Conservation (phyloP, 225 moss, liverwort and hornwort species). For the Lunularia cruciata region DNA sequence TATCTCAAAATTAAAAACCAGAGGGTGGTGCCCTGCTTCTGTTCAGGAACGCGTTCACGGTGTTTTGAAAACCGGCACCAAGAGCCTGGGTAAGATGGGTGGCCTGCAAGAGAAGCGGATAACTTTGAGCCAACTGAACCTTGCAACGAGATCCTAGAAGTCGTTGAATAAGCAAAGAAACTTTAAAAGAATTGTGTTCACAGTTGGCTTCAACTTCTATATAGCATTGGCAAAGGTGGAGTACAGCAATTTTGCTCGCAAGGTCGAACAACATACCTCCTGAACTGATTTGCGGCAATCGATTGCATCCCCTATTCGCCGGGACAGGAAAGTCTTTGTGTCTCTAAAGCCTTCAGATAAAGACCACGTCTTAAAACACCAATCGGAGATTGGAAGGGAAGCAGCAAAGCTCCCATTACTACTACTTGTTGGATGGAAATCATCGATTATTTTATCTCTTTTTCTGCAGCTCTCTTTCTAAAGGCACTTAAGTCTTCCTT, state of each 20-base stretch:
- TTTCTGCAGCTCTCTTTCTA: too few species aligned
- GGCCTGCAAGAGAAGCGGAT: slow-evolving; percentile 50
- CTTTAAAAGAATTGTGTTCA: neutral
- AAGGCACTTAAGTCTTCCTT: too few species aligned
- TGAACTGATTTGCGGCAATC: slow-evolving; percentile 83
- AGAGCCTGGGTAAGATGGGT: slow-evolving; percentile 81
- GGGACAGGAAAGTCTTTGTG: slow-evolving; percentile 66
- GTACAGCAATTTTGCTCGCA: neutral
- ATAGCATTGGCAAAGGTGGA: too few species aligned
- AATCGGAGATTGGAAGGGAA: too few species aligned
- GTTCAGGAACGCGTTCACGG: slow-evolving; percentile 56
- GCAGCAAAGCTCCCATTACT: too few species aligned
- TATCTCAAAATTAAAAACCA: slow-evolving; percentile 19
- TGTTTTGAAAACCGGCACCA: slow-evolving; percentile 67
- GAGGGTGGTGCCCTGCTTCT: slow-evolving; percentile 34
- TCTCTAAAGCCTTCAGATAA: slow-evolving; percentile 45
- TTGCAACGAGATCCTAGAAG: too few species aligned
- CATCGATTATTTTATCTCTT: too few species aligned
- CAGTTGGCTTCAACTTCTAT: too few species aligned
- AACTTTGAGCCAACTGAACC: neutral
- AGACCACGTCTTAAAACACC: neutral
- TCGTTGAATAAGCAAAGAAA: neutral
- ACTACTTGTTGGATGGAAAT: too few species aligned
- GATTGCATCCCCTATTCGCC: slow-evolving; percentile 72
- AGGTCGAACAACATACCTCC: slow-evolving; percentile 56